Conservation (phyloP, 495 filamentous ascomycete genomes). For the Amniculicola lignicola region DNA sequence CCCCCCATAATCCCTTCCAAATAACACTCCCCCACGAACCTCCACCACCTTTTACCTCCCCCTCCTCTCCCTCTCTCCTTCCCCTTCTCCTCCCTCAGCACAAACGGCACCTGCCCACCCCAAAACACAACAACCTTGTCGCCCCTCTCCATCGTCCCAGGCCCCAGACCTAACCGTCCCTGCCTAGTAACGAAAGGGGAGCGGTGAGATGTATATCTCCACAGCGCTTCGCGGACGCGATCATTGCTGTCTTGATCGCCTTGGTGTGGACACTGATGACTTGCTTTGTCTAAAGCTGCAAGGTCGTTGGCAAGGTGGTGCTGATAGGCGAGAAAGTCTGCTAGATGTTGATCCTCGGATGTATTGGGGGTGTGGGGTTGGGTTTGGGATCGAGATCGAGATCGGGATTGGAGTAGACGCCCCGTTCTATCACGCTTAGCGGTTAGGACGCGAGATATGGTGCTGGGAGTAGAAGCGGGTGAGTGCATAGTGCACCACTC, state of each 20-base stretch:
- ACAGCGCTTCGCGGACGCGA: slow-evolving; percentile 5
- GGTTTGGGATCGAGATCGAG: no score
- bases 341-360: not conserved
- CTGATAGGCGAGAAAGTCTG: slow-evolving; percentile 3
- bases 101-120: slow-evolving; percentile 22
- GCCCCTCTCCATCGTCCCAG: not conserved
- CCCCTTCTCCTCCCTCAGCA: slow-evolving; percentile 8
- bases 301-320: not conserved
- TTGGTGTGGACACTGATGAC: not conserved
- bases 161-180: slow-evolving; percentile 15
- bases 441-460: not conserved
- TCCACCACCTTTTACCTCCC: no score
- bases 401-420: not conserved
- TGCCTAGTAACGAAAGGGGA: slow-evolving; percentile 1
- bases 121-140: slow-evolving; percentile 21
- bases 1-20: slow-evolving; percentile 10
- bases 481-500: slow-evolving; percentile 2
- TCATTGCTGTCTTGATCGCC: not conserved
- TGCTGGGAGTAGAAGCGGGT: not conserved
- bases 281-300: not conserved
- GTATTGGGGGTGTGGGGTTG: no score
- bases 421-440: not conserved
- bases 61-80: no score
- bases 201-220: slow-evolving; percentile 8
- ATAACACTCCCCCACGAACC: slow-evolving; percentile 18